phyloP scores from a whole-genome alignment of 441 rosid species.

The Metrosideros polymorpha region DNA sequence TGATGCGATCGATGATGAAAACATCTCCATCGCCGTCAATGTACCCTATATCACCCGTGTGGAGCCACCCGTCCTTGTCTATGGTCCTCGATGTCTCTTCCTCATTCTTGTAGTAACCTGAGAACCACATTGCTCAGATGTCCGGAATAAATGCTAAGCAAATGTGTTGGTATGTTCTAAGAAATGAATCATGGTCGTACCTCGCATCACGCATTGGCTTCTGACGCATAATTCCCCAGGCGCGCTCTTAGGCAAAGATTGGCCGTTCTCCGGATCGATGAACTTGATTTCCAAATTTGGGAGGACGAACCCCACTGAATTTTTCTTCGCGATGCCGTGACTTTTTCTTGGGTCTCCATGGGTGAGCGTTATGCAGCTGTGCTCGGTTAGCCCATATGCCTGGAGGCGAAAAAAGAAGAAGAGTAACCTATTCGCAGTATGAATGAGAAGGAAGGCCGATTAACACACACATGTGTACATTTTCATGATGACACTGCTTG shows the following conservation, averaged over 20 bases:
- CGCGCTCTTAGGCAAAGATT: constrained; percentile 60
- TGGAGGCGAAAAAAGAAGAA: neutral
- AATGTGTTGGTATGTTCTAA: neutral
- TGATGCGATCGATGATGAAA: constrained; percentile 85
- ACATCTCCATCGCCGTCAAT: constrained; percentile 89
- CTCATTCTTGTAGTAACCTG: constrained; percentile 59
- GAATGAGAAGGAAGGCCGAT: neutral
- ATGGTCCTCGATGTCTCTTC: constrained; percentile 72
- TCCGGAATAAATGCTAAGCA: neutral
- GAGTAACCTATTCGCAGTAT: neutral
- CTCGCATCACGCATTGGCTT: constrained; percentile 88
- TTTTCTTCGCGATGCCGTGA: constrained; percentile 56
- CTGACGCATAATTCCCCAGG: constrained; percentile 82
- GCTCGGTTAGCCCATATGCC: constrained; percentile 97
- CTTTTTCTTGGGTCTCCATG: constrained; percentile 53
- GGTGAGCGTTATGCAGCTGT: constrained; percentile 86
- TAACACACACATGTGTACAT: neutral
- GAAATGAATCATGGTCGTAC: constrained; percentile 11
- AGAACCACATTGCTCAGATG: neutral
- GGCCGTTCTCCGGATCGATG: constrained; percentile 64
- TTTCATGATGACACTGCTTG: neutral
- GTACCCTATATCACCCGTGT: constrained; percentile 82
- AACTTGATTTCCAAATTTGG: constrained; percentile 83
- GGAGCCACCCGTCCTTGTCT: constrained; percentile 77
- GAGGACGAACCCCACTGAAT: constrained; percentile 81